Base-by-base conservation (phyloP, 192 early-diverging fungal genomes). In the Diversispora eburnea region DNA sequence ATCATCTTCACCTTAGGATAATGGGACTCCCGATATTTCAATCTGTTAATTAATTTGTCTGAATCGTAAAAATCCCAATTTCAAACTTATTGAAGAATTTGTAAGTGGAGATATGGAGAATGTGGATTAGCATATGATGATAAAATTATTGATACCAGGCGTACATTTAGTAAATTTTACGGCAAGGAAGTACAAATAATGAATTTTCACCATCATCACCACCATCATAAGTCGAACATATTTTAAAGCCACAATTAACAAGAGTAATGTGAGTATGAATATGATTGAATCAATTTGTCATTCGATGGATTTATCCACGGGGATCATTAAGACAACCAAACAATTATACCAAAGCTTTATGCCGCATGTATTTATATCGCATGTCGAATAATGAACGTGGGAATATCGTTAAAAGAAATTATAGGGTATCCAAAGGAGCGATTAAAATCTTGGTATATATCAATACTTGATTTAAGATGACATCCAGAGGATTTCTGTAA, bases 311-410 rank as follows among this genome's bases (percentile, higher is more conserved):
- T 76, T 98, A 20, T 80, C 90, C 46, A 88, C 87, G 67, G 52
- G 86, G 5, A 88, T 95, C 6, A 79, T 67, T 41, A 88, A 93
- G 70, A 84, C 89, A 2, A 93, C 97, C 6, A 94, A 95, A 67
- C 90, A 93, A 70, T 74, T 95, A 17, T 98, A 89, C 76, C 91
- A 88, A 76, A 83, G 42, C 87, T 96, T 54, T 88, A 91, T 59
- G 95, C 94, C 3, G 91, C 92, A 0, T 96, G 94, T 74, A 94
- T 97, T 69, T 97, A 90, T 76, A 88, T 96, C 72, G 95, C 92
- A 6, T 97, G 97, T 77, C 83, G 92, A 48, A 88, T 94, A 74
- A 82, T 93, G 72, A 78, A 83, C 39, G 90, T 91, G 1, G 89
- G 87, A 6, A 86, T 95, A 71, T 95, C 97, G 4, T 96, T 96